Evolutionary conservation across 2,329 filamentous ascomycete genomes (phyloP).

Genomic region (Pseudogymnoascus sp.): DNA sequence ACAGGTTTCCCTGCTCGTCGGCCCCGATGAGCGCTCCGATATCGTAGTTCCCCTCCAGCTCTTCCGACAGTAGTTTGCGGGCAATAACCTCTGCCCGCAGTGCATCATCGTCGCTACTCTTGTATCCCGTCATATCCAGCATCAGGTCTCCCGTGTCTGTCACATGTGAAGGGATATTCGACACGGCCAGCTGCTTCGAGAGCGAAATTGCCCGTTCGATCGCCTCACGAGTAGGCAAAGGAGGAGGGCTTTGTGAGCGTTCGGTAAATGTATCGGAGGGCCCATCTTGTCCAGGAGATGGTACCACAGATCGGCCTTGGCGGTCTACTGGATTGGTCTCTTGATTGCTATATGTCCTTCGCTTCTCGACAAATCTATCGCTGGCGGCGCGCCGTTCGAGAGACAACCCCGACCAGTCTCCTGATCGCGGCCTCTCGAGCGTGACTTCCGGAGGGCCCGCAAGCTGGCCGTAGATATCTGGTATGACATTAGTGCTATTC

Average conservation of each 20-base stretch:
- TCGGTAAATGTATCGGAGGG: constrained; percentile 34
- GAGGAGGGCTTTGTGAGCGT: constrained; percentile 70
- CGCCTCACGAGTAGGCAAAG: constrained; percentile 64
- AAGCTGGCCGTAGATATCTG: constrained; percentile 40
- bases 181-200: constrained; percentile 78
- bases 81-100: constrained; percentile 89
- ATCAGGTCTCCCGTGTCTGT: constrained; percentile 90
- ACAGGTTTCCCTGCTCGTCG: constrained; percentile 93
- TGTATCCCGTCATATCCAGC: constrained; percentile 97
- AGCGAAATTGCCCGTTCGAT: constrained; percentile 75
- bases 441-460: constrained; percentile 47
- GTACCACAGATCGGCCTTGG: constrained; percentile 34
- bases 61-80: constrained; percentile 83
- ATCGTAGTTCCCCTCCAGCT: constrained; percentile 90
- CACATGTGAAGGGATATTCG: constrained; percentile 89
- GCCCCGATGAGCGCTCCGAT: constrained; percentile 92
- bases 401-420: constrained; percentile 42
- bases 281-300: constrained; percentile 23
- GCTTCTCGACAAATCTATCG: constrained; percentile 44
- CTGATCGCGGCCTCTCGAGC: constrained; percentile 39
- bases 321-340: constrained; percentile 29
- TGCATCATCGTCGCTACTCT: constrained; percentile 86
- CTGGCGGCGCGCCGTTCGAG: constrained; percentile 40
- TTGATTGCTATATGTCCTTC: constrained; percentile 17
- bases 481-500: constrained; percentile 15